Base-by-base conservation (phyloP, 1,284 basidiomycete genomes). In the Microbotryum silenes-acaulis region DNA sequence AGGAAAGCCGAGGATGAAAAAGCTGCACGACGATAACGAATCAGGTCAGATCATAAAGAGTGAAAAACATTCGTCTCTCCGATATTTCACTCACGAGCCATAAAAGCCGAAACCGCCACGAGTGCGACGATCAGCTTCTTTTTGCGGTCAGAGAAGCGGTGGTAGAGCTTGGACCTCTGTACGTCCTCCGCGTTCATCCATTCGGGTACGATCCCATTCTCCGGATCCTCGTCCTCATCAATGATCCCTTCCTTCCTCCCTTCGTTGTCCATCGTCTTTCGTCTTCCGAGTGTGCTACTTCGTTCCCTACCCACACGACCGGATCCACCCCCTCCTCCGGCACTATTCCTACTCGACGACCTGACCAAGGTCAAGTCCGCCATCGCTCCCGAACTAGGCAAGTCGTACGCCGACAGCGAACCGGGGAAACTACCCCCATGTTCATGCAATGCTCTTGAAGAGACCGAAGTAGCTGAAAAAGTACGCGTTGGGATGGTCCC, bases 1-100 rank as follows among this genome's bases (percentile, higher is more conserved):
- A 86, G 78, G 74, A 88, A 87, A 2, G 83, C 81, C 6, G 83
- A 82, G 2, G 83, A 80, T 0, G 85, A 81, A 71, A 88, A 83
- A 31, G 85, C 85, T 88, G 68, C 14, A 23, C 45, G 23, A 50
- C 46, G 23, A 23, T 27, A 33, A 21, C 14, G 21, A 12, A 3
- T 5, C 16, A 31, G 37, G 16, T 42, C 12, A 42, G 37, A 18
- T 18, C 37, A 18, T 42, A 5, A 6, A 3, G 16, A 42, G 16
- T 42, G 37, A 42, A 12, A 1, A 16, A 12, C 37, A 42, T 5
- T 12, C 37, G 14, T 2, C 16, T 14, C 10, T 42, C 37, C 37
- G 37, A 46, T 25, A 10, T 18, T 25, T 4, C 2, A 76, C 79
- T 62, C 69, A 83, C 82, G 77, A 46, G 79, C 79, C 44, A 84